Conservation (phyloP, 2,329 filamentous ascomycete species). For the Monosporascus sp. region DNA sequence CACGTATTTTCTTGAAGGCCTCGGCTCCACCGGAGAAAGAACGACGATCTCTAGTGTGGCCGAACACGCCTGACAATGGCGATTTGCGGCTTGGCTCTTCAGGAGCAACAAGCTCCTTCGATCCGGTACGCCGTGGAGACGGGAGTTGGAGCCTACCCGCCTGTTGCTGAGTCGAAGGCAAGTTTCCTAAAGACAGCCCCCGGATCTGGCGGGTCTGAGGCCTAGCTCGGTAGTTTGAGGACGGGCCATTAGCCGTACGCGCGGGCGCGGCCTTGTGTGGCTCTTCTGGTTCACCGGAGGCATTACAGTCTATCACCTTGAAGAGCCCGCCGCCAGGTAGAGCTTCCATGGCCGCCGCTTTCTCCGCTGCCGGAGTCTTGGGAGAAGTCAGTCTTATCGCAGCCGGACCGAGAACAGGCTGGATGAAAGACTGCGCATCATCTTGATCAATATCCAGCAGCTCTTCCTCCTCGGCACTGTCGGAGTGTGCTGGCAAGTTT, state of each 20-base stretch:
- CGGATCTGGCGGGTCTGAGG: conserved; percentile 16
- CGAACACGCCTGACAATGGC: conserved; percentile 42
- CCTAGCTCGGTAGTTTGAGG: conserved; percentile 5
- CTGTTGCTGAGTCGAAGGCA: conserved; percentile 16
- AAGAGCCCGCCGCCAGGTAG: conserved; percentile 33
- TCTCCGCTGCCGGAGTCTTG: conserved; percentile 53
- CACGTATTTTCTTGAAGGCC: conserved; percentile 51
- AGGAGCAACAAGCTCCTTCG: conserved; percentile 32
- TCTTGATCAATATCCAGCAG: conserved; percentile 43
- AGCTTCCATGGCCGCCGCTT: conserved; percentile 49
- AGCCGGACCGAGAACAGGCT: conserved; percentile 51
- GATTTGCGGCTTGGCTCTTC: conserved; percentile 27
- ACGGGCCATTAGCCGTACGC: neutral
- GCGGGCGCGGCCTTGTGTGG: conserved; percentile 2
- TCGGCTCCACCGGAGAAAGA: conserved; percentile 54
- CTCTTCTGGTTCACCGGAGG: conserved; percentile 15
- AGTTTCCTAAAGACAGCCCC: conserved; percentile 22
- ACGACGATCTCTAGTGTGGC: conserved; percentile 40
- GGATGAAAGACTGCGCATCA: conserved; percentile 54
- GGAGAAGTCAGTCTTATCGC: conserved; percentile 52
- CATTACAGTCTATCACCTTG: conserved; percentile 26
- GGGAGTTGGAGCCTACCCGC: conserved; percentile 22
- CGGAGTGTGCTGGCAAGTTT: conserved; percentile 19
- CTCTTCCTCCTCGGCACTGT: conserved; percentile 29
- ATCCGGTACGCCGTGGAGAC: conserved; percentile 37